These are phyloP conservation scores for Geranium rotundifolium DNA, from an alignment of 345 rosid genomes.

Conservation along the genomic window DNA sequence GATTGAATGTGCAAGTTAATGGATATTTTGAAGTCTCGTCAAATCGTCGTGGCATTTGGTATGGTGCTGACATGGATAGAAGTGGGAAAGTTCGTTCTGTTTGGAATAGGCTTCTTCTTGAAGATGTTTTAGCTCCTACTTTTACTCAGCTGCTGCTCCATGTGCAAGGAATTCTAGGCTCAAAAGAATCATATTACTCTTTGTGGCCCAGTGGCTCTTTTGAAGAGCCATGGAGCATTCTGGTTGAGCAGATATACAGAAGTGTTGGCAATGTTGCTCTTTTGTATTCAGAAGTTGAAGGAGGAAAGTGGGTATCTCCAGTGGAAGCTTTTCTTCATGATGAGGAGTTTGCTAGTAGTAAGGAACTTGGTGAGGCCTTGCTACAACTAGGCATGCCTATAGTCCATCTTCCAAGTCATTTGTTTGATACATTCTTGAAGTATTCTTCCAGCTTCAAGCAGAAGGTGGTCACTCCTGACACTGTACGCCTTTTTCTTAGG, in stretches of 20 bases:
- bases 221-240: constrained; percentile 91
- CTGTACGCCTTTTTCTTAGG: constrained; percentile 61
- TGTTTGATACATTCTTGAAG: constrained; percentile 67
- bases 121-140: constrained; percentile 76
- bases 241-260: constrained; percentile 71
- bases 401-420: constrained; percentile 54
- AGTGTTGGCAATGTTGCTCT: constrained; percentile 46
- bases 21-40: constrained; percentile 96
- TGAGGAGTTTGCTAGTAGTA: constrained; percentile 51
- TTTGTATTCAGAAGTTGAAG: constrained; percentile 54
- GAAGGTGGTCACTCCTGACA: constrained; percentile 80
- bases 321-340: constrained; percentile 80
- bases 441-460: constrained; percentile 44
- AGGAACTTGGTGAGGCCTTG: constrained; percentile 67
- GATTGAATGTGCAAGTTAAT: constrained; percentile 74
- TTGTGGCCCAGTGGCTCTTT: constrained; percentile 75
- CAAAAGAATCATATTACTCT: constrained; percentile 54
- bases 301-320: constrained; percentile 79
- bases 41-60: constrained; percentile 97
- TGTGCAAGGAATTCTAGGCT: constrained; percentile 52
- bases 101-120: constrained; percentile 92
- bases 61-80: constrained; percentile 96
- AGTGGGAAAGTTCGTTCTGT: constrained; percentile 88
- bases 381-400: constrained; percentile 74
- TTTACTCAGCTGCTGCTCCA: constrained; percentile 54